Evolutionary conservation across 1,284 basidiomycete genomes (phyloP).

Genomic region (Pholiota adiposa): DNA sequence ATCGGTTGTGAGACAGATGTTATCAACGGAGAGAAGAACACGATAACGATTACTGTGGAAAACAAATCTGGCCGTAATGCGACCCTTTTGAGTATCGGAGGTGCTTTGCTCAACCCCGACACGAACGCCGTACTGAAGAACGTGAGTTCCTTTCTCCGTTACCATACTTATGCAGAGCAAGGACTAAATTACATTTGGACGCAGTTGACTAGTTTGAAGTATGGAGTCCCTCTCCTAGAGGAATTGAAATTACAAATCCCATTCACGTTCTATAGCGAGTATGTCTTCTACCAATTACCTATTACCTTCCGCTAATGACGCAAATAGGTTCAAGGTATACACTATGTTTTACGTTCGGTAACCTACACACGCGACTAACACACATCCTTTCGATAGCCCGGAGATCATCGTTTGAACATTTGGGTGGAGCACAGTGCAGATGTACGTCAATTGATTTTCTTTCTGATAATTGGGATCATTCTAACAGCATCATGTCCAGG

Average conservation of each 20-base stretch:
- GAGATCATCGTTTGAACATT: slow-evolving; percentile 78
- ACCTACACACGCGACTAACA: slow-evolving; percentile 5
- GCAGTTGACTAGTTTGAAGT: slow-evolving; percentile 68
- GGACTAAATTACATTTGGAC: slow-evolving; percentile 5
- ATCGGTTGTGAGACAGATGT: slow-evolving; percentile 56
- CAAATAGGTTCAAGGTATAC: slow-evolving; percentile 65
- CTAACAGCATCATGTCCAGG: slow-evolving; percentile 14
- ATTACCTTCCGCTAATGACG: slow-evolving; percentile 23
- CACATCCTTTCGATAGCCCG: slow-evolving; percentile 51
- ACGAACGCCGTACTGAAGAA: slow-evolving; percentile 75
- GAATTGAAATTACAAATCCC: slow-evolving; percentile 74
- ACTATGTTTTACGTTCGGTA: neutral
- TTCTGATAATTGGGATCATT: slow-evolving; percentile 7
- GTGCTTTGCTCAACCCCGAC: slow-evolving; percentile 74
- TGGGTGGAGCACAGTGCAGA: slow-evolving; percentile 78
- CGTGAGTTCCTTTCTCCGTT: slow-evolving; percentile 49
- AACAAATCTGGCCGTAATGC: slow-evolving; percentile 81
- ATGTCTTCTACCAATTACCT: slow-evolving; percentile 36
- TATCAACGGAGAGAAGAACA: slow-evolving; percentile 86
- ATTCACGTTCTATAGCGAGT: slow-evolving; percentile 86
- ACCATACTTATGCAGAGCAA: neutral
- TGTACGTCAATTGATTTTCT: slow-evolving; percentile 44
- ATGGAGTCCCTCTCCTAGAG: slow-evolving; percentile 62
- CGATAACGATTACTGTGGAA: slow-evolving; percentile 67
- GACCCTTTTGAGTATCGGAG: slow-evolving; percentile 72